phyloP scores from a whole-genome alignment of 2,329 filamentous ascomycete species.

The Penicillium sp. region DNA sequence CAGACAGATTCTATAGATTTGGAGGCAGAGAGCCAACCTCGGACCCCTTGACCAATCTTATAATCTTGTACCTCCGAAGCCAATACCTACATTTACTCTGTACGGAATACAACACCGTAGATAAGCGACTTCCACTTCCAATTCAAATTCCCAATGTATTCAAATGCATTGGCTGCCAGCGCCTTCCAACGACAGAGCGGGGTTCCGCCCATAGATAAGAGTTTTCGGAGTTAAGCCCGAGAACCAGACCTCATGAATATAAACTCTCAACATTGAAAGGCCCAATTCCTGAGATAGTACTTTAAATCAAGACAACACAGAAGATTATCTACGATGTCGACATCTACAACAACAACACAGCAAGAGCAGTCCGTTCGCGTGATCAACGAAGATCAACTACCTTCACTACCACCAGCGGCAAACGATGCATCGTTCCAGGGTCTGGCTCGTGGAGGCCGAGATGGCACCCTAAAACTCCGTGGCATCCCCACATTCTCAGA shows the following conservation, averaged over 20 bases:
- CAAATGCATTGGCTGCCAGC: neutral
- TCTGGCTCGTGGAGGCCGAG: constrained; percentile 36
- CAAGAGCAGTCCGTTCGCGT: constrained; percentile 19
- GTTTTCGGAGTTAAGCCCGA: constrained; percentile 1
- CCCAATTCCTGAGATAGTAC: neutral
- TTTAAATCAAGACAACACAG: neutral
- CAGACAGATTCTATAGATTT: neutral
- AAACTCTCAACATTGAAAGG: neutral
- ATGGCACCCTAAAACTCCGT: constrained; percentile 36
- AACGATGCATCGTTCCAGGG: constrained; percentile 34
- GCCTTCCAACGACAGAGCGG: constrained; percentile 24
- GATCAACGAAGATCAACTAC: constrained; percentile 21
- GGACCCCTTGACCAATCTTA: neutral
- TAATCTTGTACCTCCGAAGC: neutral
- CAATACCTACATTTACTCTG: neutral
- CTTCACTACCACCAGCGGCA: constrained; percentile 23
- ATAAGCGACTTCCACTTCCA: neutral
- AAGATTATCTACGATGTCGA: constrained; percentile 11
- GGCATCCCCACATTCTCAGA: constrained; percentile 43
- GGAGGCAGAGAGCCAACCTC: neutral
- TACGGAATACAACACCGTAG: too few relatives aligned
- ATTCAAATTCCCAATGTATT: neutral
- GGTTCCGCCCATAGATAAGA: constrained; percentile 16
- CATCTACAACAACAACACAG: constrained; percentile 16
- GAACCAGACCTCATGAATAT: neutral